Conservation (phyloP, 345 rosid genomes). For the Noccaea bulbosa region DNA sequence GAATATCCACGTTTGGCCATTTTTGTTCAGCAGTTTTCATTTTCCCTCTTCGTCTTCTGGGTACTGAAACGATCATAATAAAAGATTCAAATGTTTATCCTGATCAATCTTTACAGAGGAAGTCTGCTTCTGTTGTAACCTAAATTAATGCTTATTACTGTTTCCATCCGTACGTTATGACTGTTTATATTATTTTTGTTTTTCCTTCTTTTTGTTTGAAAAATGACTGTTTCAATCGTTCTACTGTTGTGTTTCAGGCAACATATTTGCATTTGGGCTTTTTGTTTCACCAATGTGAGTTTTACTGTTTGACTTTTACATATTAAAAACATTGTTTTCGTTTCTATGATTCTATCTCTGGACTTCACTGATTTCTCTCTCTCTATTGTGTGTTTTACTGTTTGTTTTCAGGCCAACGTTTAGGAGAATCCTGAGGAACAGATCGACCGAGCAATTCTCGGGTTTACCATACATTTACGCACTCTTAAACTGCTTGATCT, state of each 20-base stretch:
- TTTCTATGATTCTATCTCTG: neutral
- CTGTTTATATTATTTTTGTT: no score
- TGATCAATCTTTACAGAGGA: neutral
- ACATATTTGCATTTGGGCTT: slow-evolving; percentile 79
- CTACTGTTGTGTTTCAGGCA: slow-evolving; percentile 61
- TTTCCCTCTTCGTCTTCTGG: neutral
- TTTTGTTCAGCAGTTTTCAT: neutral
- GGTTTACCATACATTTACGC: slow-evolving; percentile 86
- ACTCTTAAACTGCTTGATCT: slow-evolving; percentile 81
- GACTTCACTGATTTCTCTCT: neutral
- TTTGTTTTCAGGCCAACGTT: slow-evolving; percentile 70
- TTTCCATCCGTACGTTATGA: neutral
- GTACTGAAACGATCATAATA: neutral
- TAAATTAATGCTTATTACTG: slow-evolving; percentile 1
- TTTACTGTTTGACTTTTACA: neutral
- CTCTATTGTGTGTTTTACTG: slow-evolving; percentile 1
- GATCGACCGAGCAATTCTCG: slow-evolving; percentile 76
- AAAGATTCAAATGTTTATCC: slow-evolving; percentile 7
- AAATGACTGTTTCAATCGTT: neutral
- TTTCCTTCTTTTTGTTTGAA: no score
- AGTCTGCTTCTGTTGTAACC: neutral
- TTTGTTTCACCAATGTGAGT: slow-evolving; percentile 86
- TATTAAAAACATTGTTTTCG: neutral
- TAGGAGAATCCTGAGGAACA: slow-evolving; percentile 80
- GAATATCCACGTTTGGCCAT: slow-evolving; percentile 18